Conservation (phyloP, 2,329 filamentous ascomycete genomes). For the Aspergillus tubingensis region DNA sequence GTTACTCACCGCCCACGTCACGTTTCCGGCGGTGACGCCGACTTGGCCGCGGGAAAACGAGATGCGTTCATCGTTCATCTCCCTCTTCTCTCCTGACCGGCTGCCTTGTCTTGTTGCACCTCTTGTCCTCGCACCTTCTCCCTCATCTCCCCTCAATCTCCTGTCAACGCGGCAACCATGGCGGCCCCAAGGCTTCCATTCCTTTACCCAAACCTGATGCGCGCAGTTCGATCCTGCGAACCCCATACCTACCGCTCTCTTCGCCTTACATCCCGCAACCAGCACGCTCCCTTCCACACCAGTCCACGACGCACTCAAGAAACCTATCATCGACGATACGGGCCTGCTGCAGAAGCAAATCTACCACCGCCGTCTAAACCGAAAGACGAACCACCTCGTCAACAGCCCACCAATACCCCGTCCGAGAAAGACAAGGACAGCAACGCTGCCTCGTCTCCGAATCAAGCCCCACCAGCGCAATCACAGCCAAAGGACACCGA, state of each 20-base stretch:
- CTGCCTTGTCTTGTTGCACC: conserved; percentile 2
- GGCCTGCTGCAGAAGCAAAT: conserved; percentile 46
- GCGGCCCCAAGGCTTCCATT: conserved; percentile 65
- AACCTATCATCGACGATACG: conserved; percentile 48
- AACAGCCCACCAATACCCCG: conserved; percentile 16
- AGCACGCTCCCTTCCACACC: conserved; percentile 40
- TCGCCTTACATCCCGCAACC: conserved; percentile 35
- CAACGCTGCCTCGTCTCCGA: neutral
- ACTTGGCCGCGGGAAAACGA: conserved; percentile 31
- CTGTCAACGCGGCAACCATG: conserved; percentile 49
- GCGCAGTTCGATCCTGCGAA: conserved; percentile 54
- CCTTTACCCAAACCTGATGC: conserved; percentile 68
- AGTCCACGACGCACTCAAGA: conserved; percentile 39
- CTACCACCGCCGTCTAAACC: conserved; percentile 41
- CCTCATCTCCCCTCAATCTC: conserved; percentile 14
- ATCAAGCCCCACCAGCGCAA: conserved; percentile 19
- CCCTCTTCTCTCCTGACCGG: conserved; percentile 6
- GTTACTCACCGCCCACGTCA: conserved; percentile 30
- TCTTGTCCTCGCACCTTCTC: neutral
- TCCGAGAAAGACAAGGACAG: conserved; percentile 15
- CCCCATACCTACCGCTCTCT: conserved; percentile 47
- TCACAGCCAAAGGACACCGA: conserved; percentile 16
- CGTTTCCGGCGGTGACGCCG: conserved; percentile 21
- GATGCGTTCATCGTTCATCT: conserved; percentile 4
- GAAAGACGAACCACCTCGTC: conserved; percentile 25